These are phyloP conservation scores for Solanum medicagineum DNA, from an alignment of 257 asterid species.

Conservation along the genomic window DNA sequence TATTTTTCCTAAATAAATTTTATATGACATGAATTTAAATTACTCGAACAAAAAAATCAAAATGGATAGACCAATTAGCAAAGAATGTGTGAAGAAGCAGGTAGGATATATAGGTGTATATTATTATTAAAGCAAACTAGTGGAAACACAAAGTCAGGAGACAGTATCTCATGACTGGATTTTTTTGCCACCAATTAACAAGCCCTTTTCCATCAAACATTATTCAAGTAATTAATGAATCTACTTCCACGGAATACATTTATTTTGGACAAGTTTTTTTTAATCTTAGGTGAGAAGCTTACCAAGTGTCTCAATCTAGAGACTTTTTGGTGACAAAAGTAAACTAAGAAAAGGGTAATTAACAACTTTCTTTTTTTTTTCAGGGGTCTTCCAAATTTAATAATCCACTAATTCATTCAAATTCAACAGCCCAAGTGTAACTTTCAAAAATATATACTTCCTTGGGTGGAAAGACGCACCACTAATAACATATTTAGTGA, in stretches of 20 bases:
- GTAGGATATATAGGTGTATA: background rate
- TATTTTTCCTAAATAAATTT: too few species aligned
- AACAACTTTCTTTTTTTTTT: background rate
- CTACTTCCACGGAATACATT: background rate
- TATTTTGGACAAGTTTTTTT: background rate
- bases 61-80: background rate
- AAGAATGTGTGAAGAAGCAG: background rate
- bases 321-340: background rate
- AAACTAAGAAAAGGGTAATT: background rate
- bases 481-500: too few species aligned
- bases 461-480: too few species aligned
- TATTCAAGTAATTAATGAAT: background rate
- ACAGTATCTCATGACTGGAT: conserved; percentile 13
- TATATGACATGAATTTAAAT: too few species aligned
- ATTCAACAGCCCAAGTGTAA: background rate
- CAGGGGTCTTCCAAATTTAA: background rate
- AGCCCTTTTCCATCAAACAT: background rate
- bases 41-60: too few species aligned
- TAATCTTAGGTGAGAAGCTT: background rate
- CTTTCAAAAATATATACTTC: background rate
- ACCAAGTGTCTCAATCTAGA: background rate
- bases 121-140: background rate
- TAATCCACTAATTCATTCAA: background rate
- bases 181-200: background rate
- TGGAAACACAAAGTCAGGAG: conserved; percentile 10